Conservation (phyloP, 148 eudicot species). For the Arctostaphylos glauca region DNA sequence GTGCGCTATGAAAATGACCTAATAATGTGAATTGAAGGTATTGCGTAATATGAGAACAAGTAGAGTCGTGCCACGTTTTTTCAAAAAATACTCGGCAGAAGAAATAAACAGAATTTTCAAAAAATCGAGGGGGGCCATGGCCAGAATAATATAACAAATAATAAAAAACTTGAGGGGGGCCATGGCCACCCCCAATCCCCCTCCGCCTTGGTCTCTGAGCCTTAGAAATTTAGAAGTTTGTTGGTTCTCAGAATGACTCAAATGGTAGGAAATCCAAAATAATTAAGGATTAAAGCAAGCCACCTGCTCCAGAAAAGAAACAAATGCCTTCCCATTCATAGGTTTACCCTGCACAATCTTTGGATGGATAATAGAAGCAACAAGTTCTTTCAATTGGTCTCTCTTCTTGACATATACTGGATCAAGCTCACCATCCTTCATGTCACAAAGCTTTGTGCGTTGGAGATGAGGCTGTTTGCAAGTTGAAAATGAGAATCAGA, state of each 20-base stretch:
- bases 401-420: slow-evolving; percentile 72
- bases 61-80: too few relatives aligned
- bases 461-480: slow-evolving; percentile 91
- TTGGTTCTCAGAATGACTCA: not conserved
- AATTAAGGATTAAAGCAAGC: slow-evolving; percentile 13
- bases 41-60: too few relatives aligned
- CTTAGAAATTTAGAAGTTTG: not conserved
- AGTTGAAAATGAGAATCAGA: slow-evolving; percentile 17
- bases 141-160: too few relatives aligned
- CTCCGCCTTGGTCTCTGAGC: not conserved
- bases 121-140: too few relatives aligned
- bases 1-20: too few relatives aligned
- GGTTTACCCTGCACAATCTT: slow-evolving; percentile 88
- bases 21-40: too few relatives aligned
- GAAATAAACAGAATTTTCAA: too few relatives aligned
- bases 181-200: too few relatives aligned
- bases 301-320: slow-evolving; percentile 89
- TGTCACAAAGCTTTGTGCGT: slow-evolving; percentile 89
- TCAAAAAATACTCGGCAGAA: too few relatives aligned
- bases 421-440: slow-evolving; percentile 92
- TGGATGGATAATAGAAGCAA: slow-evolving; percentile 71
- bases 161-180: too few relatives aligned
- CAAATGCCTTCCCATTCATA: slow-evolving; percentile 87
- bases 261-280: not conserved
- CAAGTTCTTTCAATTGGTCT: slow-evolving; percentile 71